Conservation (phyloP, 2,329 filamentous ascomycete species). For the Fusarium multiceps region DNA sequence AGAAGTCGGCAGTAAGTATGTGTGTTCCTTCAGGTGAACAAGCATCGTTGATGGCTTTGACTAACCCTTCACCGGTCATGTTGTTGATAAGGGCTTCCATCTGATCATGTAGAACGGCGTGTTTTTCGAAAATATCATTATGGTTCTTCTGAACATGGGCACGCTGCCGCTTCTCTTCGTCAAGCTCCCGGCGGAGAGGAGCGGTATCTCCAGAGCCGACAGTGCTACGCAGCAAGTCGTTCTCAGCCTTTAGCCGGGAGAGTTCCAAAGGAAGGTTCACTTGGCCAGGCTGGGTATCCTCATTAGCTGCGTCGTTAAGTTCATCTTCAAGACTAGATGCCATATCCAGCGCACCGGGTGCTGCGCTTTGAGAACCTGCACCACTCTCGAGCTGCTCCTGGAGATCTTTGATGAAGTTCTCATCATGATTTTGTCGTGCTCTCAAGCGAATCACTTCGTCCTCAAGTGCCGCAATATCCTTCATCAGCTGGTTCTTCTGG, state of each 20-base stretch:
- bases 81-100: constrained; percentile 65
- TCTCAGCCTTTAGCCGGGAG: constrained; percentile 71
- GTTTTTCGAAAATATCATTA: constrained; percentile 68
- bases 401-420: constrained; percentile 67
- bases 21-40: constrained; percentile 39
- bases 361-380: constrained; percentile 38
- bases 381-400: constrained; percentile 66
- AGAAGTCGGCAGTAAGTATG: constrained; percentile 59
- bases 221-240: constrained; percentile 66
- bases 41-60: constrained; percentile 52
- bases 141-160: constrained; percentile 65
- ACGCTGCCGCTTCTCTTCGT: constrained; percentile 62
- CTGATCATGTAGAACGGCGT: constrained; percentile 68
- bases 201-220: constrained; percentile 66
- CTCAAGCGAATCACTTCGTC: constrained; percentile 61
- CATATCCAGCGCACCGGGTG: constrained; percentile 29
- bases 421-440: constrained; percentile 61
- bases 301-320: constrained; percentile 61
- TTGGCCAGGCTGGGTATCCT: constrained; percentile 46
- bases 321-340: constrained; percentile 69
- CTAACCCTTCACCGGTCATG: constrained; percentile 67
- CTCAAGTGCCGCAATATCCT: constrained; percentile 58
- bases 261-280: constrained; percentile 62
- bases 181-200: constrained; percentile 65
- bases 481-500: constrained; percentile 60